Conservation (phyloP, 2,329 filamentous ascomycete genomes). For the Trichophyton simii region DNA sequence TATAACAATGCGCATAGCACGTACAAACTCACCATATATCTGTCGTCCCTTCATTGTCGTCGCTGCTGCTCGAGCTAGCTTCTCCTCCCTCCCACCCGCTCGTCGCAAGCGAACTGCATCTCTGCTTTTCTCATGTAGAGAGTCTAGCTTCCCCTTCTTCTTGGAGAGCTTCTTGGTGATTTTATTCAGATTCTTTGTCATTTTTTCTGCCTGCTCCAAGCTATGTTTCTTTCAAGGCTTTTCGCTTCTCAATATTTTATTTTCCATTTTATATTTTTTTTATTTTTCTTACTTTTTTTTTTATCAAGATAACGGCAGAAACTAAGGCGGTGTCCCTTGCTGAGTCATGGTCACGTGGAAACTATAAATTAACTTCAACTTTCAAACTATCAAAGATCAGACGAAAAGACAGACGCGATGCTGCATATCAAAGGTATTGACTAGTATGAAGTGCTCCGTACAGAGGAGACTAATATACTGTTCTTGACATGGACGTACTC, state of each 20-base stretch:
- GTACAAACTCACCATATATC: constrained; percentile 48
- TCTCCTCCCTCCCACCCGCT: constrained; percentile 69
- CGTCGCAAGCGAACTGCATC: constrained; percentile 71
- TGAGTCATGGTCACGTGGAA: background rate
- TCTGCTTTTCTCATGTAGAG: constrained; percentile 76
- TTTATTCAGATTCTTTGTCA: constrained; percentile 69
- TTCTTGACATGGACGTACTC: no score
- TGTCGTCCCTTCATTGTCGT: constrained; percentile 61
- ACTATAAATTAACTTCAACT: background rate
- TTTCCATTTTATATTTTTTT: background rate
- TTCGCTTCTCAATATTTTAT: no score
- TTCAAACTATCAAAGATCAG: background rate
- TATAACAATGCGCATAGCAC: background rate
- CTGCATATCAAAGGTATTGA: background rate
- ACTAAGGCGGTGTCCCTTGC: background rate
- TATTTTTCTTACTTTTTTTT: background rate
- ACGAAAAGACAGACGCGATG: background rate
- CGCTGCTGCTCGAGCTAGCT: constrained; percentile 59
- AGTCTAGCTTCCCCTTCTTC: constrained; percentile 63
- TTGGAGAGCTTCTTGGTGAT: constrained; percentile 81
- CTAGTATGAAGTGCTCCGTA: background rate
- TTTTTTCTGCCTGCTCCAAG: constrained; percentile 24
- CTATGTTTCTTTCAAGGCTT: background rate
- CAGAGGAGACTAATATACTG: no score
- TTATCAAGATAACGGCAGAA: background rate